A percentile compares a stretch with the other conserved stretches of the same genome.
phyloP scores from a whole-genome alignment of 208 protist species.

The Borovskyia barvae region DNA sequence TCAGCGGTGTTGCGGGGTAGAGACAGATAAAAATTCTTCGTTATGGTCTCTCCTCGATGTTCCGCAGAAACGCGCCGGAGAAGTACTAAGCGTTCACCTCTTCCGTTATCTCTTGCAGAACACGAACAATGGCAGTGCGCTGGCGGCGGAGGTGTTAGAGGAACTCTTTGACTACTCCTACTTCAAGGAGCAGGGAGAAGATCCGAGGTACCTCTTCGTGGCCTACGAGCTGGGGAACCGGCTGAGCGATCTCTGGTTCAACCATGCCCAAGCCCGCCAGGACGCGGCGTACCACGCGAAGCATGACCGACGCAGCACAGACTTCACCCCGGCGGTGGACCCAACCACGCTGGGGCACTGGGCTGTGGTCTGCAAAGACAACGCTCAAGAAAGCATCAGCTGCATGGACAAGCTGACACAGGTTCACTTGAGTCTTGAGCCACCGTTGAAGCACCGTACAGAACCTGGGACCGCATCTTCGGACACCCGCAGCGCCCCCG shows the following conservation, averaged over 20 bases:
- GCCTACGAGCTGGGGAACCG: conserved; percentile 45
- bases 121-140: conserved; percentile 11
- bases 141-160: conserved; percentile 5
- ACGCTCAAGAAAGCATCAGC: background rate
- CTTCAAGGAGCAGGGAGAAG: background rate
- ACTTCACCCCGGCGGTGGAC: conserved; percentile 19
- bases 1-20: conserved; percentile 1
- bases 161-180: background rate
- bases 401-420: background rate
- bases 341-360: conserved; percentile 9
- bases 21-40: background rate
- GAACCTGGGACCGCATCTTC: background rate
- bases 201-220: conserved; percentile 18
- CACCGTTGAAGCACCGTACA: background rate
- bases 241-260: conserved; percentile 49
- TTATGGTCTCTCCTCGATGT: conserved; percentile 23
- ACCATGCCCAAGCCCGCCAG: conserved; percentile 8
- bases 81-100: conserved; percentile 20
- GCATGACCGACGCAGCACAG: conserved; percentile 14
- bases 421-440: conserved; percentile 7
- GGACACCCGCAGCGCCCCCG: background rate
- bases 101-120: conserved; percentile 14
- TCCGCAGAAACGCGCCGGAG: conserved; percentile 13
- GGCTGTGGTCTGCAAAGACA: conserved; percentile 19
- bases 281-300: conserved; percentile 13